These are phyloP conservation scores for Lentinus brumalis DNA, from an alignment of 768 basidiomycete species.

Conservation along the genomic window DNA sequence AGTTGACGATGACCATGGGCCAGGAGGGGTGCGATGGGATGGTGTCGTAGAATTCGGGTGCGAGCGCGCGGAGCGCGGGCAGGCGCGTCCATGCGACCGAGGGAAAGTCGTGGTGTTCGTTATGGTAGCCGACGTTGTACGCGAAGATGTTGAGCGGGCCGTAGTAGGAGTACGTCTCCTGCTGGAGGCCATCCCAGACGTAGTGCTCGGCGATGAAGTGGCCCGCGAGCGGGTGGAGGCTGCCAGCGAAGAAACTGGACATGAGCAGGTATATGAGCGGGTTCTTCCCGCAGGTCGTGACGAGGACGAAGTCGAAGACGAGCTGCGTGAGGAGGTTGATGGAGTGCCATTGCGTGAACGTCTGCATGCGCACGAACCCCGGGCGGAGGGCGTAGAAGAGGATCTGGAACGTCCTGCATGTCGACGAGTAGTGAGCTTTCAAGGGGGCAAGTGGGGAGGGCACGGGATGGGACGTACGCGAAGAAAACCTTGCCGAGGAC, in stretches of 20 bases:
- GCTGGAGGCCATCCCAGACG: conserved; percentile 86
- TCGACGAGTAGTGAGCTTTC: neutral
- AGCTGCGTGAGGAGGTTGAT: conserved; percentile 75
- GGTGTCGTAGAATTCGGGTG: conserved; percentile 89
- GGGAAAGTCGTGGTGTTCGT: conserved; percentile 99
- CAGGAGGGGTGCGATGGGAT: conserved; percentile 89
- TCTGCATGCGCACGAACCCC: conserved; percentile 85
- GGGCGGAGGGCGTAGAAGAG: conserved; percentile 97
- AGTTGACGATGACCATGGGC: conserved; percentile 94
- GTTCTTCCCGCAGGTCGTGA: conserved; percentile 44
- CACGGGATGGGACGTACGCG: conserved; percentile 57
- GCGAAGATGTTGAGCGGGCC: conserved; percentile 87
- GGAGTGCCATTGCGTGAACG: conserved; percentile 80
- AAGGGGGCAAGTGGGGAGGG: neutral
- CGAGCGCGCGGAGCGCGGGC: conserved; percentile 77
- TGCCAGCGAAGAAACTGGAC: conserved; percentile 95
- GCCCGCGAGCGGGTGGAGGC: conserved; percentile 91
- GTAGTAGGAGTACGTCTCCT: conserved; percentile 98
- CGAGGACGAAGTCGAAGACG: conserved; percentile 69
- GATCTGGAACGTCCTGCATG: conserved; percentile 88
- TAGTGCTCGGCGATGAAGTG: conserved; percentile 99
- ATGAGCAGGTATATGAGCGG: conserved; percentile 82
- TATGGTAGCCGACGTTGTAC: conserved; percentile 99
- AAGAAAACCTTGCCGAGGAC: conserved; percentile 99
- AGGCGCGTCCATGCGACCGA: conserved; percentile 94